phyloP scores from a whole-genome alignment of 345 rosid species.

The Eutrema yunnanense region DNA sequence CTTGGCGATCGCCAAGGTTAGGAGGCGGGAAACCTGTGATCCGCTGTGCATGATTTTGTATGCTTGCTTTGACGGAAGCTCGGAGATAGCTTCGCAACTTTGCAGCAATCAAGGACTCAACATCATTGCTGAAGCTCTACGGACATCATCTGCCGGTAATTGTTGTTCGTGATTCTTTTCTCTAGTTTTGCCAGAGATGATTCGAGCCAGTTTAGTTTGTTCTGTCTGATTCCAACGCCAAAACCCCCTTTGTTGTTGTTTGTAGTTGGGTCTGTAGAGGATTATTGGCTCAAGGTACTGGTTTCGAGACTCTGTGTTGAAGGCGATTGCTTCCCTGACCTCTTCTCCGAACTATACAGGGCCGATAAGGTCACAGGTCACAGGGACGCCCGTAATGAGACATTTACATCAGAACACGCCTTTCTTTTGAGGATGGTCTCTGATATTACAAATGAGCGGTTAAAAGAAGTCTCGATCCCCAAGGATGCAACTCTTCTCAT shows the following conservation, averaged over 20 bases:
- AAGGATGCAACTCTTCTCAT: constrained; percentile 28
- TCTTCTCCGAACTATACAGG: constrained; percentile 36
- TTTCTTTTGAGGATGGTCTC: constrained; percentile 52
- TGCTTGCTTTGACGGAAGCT: constrained; percentile 52
- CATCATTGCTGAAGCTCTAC: constrained; percentile 40
- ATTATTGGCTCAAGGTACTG: constrained; percentile 67
- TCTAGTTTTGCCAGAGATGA: too few species aligned
- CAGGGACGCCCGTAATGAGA: background rate
- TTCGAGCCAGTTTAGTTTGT: background rate
- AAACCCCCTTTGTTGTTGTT: background rate
- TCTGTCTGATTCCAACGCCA: background rate
- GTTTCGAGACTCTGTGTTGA: constrained; percentile 63
- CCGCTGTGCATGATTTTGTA: constrained; percentile 71
- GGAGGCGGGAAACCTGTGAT: constrained; percentile 51
- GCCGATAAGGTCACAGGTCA: background rate
- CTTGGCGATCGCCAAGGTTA: constrained; percentile 35
- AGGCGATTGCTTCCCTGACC: constrained; percentile 37
- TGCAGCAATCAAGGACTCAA: constrained; percentile 42
- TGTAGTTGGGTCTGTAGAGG: constrained; percentile 64
- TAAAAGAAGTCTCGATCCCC: constrained; percentile 37
- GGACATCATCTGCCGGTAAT: constrained; percentile 50
- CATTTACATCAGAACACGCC: constrained; percentile 53
- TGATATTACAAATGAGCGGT: constrained; percentile 49
- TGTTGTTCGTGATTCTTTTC: background rate
- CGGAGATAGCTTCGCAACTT: constrained; percentile 35